Percentiles rank a stretch among this genome's conserved stretches.
Conservation (phyloP, 108 stramenopile species). For the Fistulifera pelliculosa region DNA sequence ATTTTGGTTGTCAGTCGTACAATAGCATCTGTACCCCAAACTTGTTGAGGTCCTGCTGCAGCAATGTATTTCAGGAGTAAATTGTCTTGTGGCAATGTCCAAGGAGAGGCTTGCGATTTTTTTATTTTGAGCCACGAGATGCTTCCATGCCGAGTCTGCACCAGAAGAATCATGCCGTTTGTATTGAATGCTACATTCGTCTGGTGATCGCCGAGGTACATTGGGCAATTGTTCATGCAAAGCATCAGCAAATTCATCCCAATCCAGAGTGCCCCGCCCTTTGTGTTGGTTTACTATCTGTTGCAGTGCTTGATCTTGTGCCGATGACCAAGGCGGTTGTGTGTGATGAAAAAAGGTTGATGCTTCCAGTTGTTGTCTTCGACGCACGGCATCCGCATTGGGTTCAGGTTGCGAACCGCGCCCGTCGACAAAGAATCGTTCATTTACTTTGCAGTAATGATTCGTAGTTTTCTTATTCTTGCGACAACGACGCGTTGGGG, state of each 20-base stretch:
- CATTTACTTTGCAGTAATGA: too few species aligned
- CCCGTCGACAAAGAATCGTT: slow-evolving; percentile 30
- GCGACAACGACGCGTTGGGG: too few species aligned
- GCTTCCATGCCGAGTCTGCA: slow-evolving; percentile 31
- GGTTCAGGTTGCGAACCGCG: slow-evolving; percentile 18
- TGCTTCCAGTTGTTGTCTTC: slow-evolving; percentile 7
- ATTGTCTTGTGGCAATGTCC: slow-evolving; percentile 44
- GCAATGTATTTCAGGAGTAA: slow-evolving; percentile 49
- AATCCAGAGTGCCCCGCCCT: neutral
- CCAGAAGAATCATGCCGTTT: neutral
- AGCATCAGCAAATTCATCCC: neutral
- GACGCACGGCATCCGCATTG: slow-evolving; percentile 4
- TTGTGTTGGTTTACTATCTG: neutral
- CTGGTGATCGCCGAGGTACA: slow-evolving; percentile 1
- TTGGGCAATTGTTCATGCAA: neutral
- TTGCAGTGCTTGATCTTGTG: neutral
- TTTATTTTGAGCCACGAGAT: slow-evolving; percentile 24
- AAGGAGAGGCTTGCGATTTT: slow-evolving; percentile 18
- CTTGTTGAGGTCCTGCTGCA: slow-evolving; percentile 35
- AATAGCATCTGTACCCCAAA: slow-evolving; percentile 21
- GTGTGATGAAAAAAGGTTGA: slow-evolving; percentile 5
- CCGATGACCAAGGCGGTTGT: slow-evolving; percentile 16
- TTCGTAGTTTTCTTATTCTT: too few species aligned
- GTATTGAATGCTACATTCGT: slow-evolving; percentile 10
- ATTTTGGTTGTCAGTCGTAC: slow-evolving; percentile 12